phyloP scores from a whole-genome alignment of 2,329 filamentous ascomycete species.

The Sarocladium kiliense region DNA sequence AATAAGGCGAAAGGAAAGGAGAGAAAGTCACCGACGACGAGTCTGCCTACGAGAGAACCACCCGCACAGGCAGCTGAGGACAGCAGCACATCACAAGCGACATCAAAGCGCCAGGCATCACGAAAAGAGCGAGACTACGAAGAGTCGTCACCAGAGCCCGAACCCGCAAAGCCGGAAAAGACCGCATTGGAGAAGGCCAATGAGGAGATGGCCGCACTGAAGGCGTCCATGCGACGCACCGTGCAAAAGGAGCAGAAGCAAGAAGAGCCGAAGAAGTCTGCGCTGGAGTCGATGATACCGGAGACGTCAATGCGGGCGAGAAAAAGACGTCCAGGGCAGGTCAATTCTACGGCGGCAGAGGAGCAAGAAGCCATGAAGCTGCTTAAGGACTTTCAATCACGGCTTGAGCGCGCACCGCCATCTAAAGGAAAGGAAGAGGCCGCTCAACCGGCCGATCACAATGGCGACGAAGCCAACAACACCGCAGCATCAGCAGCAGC shows the following conservation, averaged over 20 bases:
- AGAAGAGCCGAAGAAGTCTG: constrained; percentile 45
- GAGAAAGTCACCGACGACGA: constrained; percentile 10
- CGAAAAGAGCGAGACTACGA: constrained; percentile 13
- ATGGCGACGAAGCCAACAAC: constrained; percentile 15
- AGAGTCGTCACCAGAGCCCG: constrained; percentile 18
- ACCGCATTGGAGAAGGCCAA: constrained; percentile 65
- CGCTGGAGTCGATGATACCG: constrained; percentile 70
- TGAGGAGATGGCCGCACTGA: constrained; percentile 74
- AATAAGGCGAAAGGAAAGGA: constrained; percentile 24
- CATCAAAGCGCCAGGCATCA: constrained; percentile 8
- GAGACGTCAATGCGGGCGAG: constrained; percentile 58
- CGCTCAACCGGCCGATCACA: constrained; percentile 32
- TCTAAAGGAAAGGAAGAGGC: constrained; percentile 34
- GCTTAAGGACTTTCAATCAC: constrained; percentile 74
- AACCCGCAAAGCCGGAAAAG: constrained; percentile 28
- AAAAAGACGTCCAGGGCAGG: constrained; percentile 58
- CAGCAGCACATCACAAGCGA: constrained; percentile 11
- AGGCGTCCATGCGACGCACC: constrained; percentile 73
- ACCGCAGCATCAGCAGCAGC: constrained; percentile 20
- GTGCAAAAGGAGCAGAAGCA: constrained; percentile 47
- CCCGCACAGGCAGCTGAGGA: constrained; percentile 12
- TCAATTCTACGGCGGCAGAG: constrained; percentile 45
- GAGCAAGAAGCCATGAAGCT: constrained; percentile 64
- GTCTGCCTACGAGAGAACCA: constrained; percentile 12
- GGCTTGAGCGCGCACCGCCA: constrained; percentile 55